phyloP scores from a whole-genome alignment of 345 rosid species.

The Kernera saxatilis region DNA sequence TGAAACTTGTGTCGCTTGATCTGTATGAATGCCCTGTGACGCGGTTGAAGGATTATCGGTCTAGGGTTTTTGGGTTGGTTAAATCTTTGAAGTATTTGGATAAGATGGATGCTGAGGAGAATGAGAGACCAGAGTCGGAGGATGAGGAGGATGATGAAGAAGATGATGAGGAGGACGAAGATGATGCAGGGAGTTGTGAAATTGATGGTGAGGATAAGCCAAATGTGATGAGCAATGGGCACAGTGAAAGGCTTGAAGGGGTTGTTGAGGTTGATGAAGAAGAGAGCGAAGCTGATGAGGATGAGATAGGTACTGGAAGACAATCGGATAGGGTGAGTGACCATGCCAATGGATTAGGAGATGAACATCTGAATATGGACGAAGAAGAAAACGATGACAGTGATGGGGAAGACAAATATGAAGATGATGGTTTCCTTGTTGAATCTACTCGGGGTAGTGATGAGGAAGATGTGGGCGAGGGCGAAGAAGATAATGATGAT shows the following conservation, averaged over 20 bases:
- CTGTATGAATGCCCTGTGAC: conserved; percentile 85
- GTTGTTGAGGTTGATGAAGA: conserved; percentile 61
- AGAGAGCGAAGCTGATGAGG: conserved; percentile 70
- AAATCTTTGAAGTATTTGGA: conserved; percentile 72
- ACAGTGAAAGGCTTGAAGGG: conserved; percentile 43
- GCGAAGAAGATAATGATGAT: neutral
- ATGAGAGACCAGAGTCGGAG: conserved; percentile 73
- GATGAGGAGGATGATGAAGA: conserved; percentile 68
- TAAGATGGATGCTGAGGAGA: conserved; percentile 75
- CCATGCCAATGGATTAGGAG: neutral
- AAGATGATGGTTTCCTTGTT: neutral
- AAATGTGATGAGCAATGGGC: conserved; percentile 44
- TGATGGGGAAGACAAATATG: neutral
- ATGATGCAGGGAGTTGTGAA: conserved; percentile 66
- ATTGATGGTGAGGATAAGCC: conserved; percentile 55
- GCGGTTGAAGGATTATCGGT: conserved; percentile 60
- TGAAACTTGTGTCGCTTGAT: conserved; percentile 67
- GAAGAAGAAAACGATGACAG: neutral
- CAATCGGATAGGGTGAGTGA: neutral
- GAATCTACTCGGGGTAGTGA: neutral
- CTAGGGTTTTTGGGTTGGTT: conserved; percentile 74
- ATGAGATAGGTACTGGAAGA: neutral
- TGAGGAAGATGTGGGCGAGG: too few species aligned
- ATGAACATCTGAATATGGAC: neutral
- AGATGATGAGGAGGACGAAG: conserved; percentile 47